Percentiles rank a stretch among this genome's conserved stretches.
These are phyloP conservation scores for Acrocalymma vagum DNA, from an alignment of 2,329 filamentous ascomycete species.

Conservation along the genomic window DNA sequence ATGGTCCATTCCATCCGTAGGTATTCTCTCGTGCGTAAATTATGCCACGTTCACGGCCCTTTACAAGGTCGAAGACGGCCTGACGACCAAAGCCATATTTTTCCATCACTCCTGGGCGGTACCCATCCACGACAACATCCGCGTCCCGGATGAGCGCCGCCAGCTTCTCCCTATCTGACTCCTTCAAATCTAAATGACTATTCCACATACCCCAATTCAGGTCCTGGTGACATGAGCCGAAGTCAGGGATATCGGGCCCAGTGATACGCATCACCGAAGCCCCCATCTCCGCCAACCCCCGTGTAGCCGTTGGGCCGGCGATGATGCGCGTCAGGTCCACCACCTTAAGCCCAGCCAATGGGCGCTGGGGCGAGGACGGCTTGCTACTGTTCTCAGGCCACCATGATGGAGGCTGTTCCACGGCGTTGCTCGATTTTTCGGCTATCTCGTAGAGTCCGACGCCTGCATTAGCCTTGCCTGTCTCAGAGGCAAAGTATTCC, in stretches of 20 bases:
- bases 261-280: conserved; percentile 53
- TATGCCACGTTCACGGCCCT: conserved; percentile 48
- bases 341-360: conserved; percentile 48
- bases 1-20: conserved; percentile 65
- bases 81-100: conserved; percentile 50
- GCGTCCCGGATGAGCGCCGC: conserved; percentile 53
- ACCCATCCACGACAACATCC: conserved; percentile 61
- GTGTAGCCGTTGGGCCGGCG: conserved; percentile 47
- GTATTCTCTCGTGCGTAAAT: conserved; percentile 60
- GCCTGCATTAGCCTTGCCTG: no score
- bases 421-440: no score
- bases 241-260: conserved; percentile 42
- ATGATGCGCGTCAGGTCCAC: conserved; percentile 45
- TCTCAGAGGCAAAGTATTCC: no score
- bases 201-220: conserved; percentile 54
- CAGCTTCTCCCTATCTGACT: not conserved
- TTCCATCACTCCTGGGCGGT: conserved; percentile 54
- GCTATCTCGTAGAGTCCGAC: no score
- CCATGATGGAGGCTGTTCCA: no score
- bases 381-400: no score
- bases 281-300: conserved; percentile 46
- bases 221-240: conserved; percentile 36
- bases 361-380: no score
- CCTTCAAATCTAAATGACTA: conserved; percentile 50
- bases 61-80: conserved; percentile 46